These are phyloP conservation scores for Arabidopsis thaliana DNA, from an alignment of 345 rosid genomes.

Conservation along the genomic window TAIR10.1 NC_003075.7:16229001-16229500, in stretches of 20 bases:
- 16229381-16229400: constrained; percentile 27
- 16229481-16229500: no score
- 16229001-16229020: constrained; percentile 59
- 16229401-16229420: constrained; percentile 27
- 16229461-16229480: neutral
- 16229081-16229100: neutral
- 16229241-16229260: neutral
- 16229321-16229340: neutral
- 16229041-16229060: neutral
- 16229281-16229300: neutral
- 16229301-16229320: no score
- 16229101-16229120: constrained; percentile 25
- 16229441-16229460: neutral
- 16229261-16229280: neutral
- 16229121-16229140: constrained; percentile 41
- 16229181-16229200: no score
- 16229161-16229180: constrained; percentile 21
- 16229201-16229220: neutral
- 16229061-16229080: neutral
- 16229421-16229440: constrained; percentile 16
- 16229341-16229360: neutral
- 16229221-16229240: neutral
- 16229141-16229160: constrained; percentile 22
- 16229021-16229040: constrained; percentile 53
- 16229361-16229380: constrained; percentile 33